Percentiles rank a stretch among this genome's conserved stretches.
Evolutionary conservation across 2,329 filamentous ascomycete genomes (phyloP).

Genomic region (Penicillium sp.): DNA sequence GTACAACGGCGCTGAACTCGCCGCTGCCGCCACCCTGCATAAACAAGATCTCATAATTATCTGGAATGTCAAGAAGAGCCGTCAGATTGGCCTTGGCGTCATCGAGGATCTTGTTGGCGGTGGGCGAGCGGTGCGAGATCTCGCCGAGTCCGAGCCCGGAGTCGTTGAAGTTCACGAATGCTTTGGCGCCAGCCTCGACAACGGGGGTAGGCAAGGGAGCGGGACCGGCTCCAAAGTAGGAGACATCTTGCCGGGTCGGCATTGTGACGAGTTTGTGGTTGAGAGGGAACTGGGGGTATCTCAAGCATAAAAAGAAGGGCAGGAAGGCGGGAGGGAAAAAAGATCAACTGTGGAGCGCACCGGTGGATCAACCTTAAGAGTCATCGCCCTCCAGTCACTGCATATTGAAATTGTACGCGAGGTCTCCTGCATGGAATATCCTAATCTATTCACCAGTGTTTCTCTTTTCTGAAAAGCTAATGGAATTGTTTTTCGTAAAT

Average conservation of each 20-base stretch:
- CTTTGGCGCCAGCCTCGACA: slow-evolving; percentile 70
- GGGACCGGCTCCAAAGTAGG: slow-evolving; percentile 88
- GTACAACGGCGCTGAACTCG: slow-evolving; percentile 77
- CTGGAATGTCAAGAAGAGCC: slow-evolving; percentile 74
- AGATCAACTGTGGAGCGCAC: slow-evolving; percentile 19
- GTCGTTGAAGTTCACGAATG: slow-evolving; percentile 76
- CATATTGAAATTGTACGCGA: background rate
- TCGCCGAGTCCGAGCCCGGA: slow-evolving; percentile 84
- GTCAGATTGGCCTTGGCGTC: slow-evolving; percentile 72
- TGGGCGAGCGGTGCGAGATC: slow-evolving; percentile 80
- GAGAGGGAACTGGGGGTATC: slow-evolving; percentile 4
- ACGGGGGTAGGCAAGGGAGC: slow-evolving; percentile 80
- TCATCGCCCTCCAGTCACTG: slow-evolving; percentile 2
- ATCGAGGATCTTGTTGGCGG: slow-evolving; percentile 75
- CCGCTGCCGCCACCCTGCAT: slow-evolving; percentile 72
- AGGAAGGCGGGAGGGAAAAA: slow-evolving; percentile 15
- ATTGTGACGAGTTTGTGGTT: slow-evolving; percentile 35
- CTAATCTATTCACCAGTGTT: slow-evolving; percentile 8
- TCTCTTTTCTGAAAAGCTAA: slow-evolving; percentile 2
- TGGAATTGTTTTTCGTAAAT: slow-evolving; percentile 3
- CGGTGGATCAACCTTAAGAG: slow-evolving; percentile 23
- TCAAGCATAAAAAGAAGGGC: slow-evolving; percentile 7
- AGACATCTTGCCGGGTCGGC: slow-evolving; percentile 70
- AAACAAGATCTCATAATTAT: slow-evolving; percentile 79
- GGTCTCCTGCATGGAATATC: background rate